Conservation (phyloP, 2,329 filamentous ascomycete genomes). For the Colletotrichum horii region DNA sequence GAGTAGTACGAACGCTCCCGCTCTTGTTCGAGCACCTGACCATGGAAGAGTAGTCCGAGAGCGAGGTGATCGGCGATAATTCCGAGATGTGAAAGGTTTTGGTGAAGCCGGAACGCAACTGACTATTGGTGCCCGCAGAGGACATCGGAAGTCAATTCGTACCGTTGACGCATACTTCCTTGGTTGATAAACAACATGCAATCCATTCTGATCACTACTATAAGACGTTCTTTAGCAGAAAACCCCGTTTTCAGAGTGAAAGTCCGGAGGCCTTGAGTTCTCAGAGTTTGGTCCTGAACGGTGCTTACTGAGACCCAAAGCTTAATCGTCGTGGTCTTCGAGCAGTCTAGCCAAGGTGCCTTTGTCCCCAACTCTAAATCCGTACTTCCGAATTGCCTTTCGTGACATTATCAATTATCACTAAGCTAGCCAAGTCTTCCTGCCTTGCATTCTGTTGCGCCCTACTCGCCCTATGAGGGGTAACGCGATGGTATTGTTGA, state of each 20-base stretch:
- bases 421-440: not conserved
- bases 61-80: fast-evolving
- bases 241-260: not conserved
- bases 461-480: not conserved
- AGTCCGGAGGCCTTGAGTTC: not conserved
- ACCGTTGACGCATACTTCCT: not conserved
- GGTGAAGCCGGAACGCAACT: not conserved
- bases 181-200: not conserved
- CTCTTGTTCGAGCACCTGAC: fast-evolving
- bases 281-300: fast-evolving
- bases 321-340: not conserved
- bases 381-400: not conserved
- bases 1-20: not conserved
- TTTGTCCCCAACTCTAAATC: not conserved
- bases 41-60: not conserved
- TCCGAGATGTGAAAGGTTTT: not conserved
- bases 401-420: not conserved
- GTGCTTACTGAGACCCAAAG: not conserved
- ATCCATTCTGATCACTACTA: not conserved
- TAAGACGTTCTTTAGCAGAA: not conserved
- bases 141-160: not conserved
- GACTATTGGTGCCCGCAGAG: not conserved
- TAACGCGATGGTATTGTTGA: fast-evolving
- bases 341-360: not conserved
- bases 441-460: not conserved